Evolutionary conservation across 345 rosid species (phyloP).

Genomic region (Clausena lansium): DNA sequence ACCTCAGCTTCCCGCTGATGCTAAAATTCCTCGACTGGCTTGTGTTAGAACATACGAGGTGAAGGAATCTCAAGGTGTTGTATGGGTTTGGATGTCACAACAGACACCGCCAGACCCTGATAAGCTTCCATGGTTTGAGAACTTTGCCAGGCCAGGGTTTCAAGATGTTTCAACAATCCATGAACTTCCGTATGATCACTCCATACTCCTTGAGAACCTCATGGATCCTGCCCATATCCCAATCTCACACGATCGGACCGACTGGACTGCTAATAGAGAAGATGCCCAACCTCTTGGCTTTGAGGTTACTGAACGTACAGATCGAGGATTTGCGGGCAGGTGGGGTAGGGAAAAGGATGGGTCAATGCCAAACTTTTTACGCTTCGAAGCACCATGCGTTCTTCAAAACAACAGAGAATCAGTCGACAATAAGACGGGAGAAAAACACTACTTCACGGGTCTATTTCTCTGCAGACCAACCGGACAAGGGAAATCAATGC

Average conservation of each 20-base stretch:
- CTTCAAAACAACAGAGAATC: constrained; percentile 69
- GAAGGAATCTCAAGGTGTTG: constrained; percentile 87
- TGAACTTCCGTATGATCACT: constrained; percentile 94
- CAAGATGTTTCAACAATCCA: constrained; percentile 69
- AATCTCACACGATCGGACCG: constrained; percentile 89
- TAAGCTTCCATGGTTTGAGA: constrained; percentile 90
- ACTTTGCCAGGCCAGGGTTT: constrained; percentile 74
- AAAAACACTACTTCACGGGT: constrained; percentile 64
- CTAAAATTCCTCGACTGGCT: constrained; percentile 76
- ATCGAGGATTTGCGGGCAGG: constrained; percentile 82
- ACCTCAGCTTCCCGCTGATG: constrained; percentile 66
- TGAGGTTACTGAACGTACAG: constrained; percentile 64
- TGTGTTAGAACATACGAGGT: constrained; percentile 69
- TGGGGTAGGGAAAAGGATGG: constrained; percentile 75
- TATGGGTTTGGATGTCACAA: constrained; percentile 91
- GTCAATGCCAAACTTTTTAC: constrained; percentile 43
- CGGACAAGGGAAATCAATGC: constrained; percentile 96
- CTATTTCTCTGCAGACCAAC: constrained; percentile 92
- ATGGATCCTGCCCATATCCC: constrained; percentile 99
- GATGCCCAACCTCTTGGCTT: constrained; percentile 80
- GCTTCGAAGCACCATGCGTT: constrained; percentile 83
- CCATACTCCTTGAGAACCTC: constrained; percentile 89
- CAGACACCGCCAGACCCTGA: constrained; percentile 58
- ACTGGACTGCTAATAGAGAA: constrained; percentile 78
- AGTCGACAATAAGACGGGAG: constrained; percentile 53